Conservation (phyloP, 1,139 yeast genomes). For the Yamadazyma trypodendri region DNA sequence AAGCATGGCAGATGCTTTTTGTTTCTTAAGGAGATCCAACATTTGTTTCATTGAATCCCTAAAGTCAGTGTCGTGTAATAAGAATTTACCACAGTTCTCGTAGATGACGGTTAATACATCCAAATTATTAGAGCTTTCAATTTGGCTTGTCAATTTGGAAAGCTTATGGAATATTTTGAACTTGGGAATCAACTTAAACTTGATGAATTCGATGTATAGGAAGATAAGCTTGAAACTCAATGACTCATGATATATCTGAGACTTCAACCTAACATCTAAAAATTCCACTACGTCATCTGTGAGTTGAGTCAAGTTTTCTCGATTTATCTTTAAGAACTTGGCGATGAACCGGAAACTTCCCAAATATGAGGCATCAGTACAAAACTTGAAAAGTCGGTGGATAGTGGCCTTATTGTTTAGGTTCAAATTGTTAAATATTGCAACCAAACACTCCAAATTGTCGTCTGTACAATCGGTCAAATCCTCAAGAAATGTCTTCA, state of each 20-base stretch:
- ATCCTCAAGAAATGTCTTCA: slow-evolving; percentile 42
- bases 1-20: slow-evolving; percentile 51
- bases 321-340: slow-evolving; percentile 65
- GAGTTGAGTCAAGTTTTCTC: slow-evolving; percentile 48
- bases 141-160: slow-evolving; percentile 51
- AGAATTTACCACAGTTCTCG: slow-evolving; percentile 71
- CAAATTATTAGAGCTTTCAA: slow-evolving; percentile 52
- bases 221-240: slow-evolving; percentile 57
- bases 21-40: slow-evolving; percentile 54
- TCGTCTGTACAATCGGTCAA: slow-evolving; percentile 32
- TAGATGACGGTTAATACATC: slow-evolving; percentile 66
- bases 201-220: slow-evolving; percentile 73
- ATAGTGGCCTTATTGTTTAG: slow-evolving; percentile 75
- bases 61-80: slow-evolving; percentile 63
- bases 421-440: slow-evolving; percentile 49
- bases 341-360: slow-evolving; percentile 52
- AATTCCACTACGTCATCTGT: slow-evolving; percentile 55
- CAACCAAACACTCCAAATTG: slow-evolving; percentile 56
- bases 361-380: slow-evolving; percentile 48
- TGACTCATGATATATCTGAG: slow-evolving; percentile 52
- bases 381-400: slow-evolving; percentile 56
- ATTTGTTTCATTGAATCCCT: slow-evolving; percentile 60
- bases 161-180: slow-evolving; percentile 73
- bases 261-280: slow-evolving; percentile 60
- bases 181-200: slow-evolving; percentile 72